These are phyloP conservation scores for Komagataella phaffii DNA, from an alignment of 805 yeast genomes.

Conservation along the genomic window DNA sequence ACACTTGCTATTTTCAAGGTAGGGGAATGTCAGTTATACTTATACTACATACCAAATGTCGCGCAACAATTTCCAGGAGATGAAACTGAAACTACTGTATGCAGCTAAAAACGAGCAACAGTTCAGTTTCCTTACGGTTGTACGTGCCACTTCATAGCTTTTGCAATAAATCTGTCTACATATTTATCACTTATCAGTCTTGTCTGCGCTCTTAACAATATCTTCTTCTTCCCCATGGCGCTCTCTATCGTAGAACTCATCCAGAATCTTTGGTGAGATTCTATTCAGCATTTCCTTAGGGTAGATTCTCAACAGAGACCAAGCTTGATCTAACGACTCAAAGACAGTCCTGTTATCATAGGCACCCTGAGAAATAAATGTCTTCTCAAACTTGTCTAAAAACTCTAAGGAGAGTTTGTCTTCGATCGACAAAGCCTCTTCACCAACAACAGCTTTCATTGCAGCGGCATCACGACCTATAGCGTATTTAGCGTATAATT, in stretches of 20 bases:
- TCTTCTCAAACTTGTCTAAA: slow-evolving; percentile 94
- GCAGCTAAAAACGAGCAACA: background rate
- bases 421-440: slow-evolving; percentile 95
- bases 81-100: background rate
- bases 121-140: background rate
- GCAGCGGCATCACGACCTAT: slow-evolving; percentile 99
- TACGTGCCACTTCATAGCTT: background rate
- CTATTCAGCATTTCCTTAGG: slow-evolving; percentile 98
- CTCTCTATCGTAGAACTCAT: slow-evolving; percentile 89
- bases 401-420: slow-evolving; percentile 96
- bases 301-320: slow-evolving; percentile 95
- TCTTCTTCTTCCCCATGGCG: slow-evolving; percentile 41
- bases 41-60: background rate
- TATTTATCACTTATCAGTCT: background rate
- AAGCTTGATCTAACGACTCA: slow-evolving; percentile 94
- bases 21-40: background rate
- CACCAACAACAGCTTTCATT: slow-evolving; percentile 99
- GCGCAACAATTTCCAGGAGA: background rate
- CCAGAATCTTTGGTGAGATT: slow-evolving; percentile 92
- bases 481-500: slow-evolving; percentile 96
- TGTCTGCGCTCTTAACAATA: background rate
- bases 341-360: slow-evolving; percentile 91
- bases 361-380: slow-evolving; percentile 92
- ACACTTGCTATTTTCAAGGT: background rate
- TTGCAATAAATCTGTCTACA: background rate